Evolutionary conservation across 2,329 filamentous ascomycete genomes (phyloP).

Genomic region (Aspergillus novofumigatus): DNA sequence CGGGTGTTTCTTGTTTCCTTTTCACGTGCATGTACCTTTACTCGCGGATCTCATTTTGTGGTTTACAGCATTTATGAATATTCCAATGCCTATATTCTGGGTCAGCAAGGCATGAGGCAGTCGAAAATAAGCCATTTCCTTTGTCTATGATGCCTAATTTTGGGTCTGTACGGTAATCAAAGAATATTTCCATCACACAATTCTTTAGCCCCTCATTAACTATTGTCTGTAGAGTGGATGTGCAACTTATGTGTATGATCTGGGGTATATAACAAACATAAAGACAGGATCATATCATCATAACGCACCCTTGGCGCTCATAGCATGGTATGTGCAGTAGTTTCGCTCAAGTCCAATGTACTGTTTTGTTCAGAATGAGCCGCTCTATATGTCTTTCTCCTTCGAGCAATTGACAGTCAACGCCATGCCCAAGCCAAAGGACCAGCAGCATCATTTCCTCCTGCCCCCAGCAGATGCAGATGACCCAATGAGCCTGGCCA

Average conservation of each 20-base stretch:
- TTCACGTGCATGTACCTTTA: conserved; percentile 8
- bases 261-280: background rate
- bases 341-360: background rate
- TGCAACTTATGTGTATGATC: background rate
- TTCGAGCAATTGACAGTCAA: background rate
- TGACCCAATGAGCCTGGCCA: conserved; percentile 58
- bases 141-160: conserved; percentile 1
- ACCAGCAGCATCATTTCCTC: conserved; percentile 17
- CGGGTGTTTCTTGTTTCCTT: background rate
- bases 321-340: background rate
- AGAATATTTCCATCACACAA: background rate
- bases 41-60: background rate
- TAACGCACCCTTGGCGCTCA: background rate
- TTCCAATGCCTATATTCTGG: background rate
- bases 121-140: background rate
- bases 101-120: background rate
- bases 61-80: background rate
- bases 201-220: background rate
- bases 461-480: conserved; percentile 24
- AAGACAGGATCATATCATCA: background rate
- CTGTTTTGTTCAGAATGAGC: background rate
- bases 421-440: background rate
- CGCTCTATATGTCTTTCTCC: background rate
- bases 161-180: background rate
- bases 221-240: background rate